phyloP scores from a whole-genome alignment of 2,329 filamentous ascomycete species.

The Hymenoscyphus scutula region DNA sequence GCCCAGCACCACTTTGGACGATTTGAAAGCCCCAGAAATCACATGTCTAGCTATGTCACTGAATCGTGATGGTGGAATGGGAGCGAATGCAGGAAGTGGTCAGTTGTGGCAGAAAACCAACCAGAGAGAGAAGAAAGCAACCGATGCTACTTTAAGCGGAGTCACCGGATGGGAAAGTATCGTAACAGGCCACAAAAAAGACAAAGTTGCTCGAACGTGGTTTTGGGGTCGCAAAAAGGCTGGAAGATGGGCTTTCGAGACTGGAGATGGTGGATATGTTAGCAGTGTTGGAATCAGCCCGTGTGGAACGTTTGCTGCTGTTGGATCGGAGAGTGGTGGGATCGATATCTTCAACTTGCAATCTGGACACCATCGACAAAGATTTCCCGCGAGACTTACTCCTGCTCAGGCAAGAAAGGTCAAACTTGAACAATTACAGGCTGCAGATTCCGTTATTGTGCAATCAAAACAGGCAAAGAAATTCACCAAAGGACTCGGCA shows the following conservation, averaged over 20 bases:
- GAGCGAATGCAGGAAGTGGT: constrained; percentile 73
- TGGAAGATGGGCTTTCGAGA: constrained; percentile 89
- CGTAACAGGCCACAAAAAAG: constrained; percentile 84
- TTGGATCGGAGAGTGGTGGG: constrained; percentile 78
- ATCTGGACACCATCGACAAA: constrained; percentile 82
- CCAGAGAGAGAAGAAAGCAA: constrained; percentile 53
- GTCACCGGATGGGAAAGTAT: constrained; percentile 97
- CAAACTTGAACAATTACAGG: constrained; percentile 59
- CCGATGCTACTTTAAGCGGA: constrained; percentile 68
- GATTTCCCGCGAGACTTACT: constrained; percentile 78
- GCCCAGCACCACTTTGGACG: constrained; percentile 63
- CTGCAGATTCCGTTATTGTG: constrained; percentile 27
- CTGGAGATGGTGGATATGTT: constrained; percentile 78
- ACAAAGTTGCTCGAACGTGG: constrained; percentile 87
- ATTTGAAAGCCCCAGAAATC: constrained; percentile 86
- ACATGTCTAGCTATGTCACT: constrained; percentile 88
- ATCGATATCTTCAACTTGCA: constrained; percentile 98
- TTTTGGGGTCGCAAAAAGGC: constrained; percentile 96
- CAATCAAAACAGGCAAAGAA: constrained; percentile 18
- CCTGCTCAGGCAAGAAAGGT: constrained; percentile 75
- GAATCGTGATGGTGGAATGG: constrained; percentile 93
- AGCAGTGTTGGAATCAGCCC: constrained; percentile 83
- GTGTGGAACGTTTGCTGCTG: constrained; percentile 89
- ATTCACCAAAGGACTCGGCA: constrained; percentile 54
- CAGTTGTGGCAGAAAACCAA: constrained; percentile 80